These are phyloP conservation scores for Suillus bovinus DNA, from an alignment of 768 basidiomycete species.

Conservation along the genomic window DNA sequence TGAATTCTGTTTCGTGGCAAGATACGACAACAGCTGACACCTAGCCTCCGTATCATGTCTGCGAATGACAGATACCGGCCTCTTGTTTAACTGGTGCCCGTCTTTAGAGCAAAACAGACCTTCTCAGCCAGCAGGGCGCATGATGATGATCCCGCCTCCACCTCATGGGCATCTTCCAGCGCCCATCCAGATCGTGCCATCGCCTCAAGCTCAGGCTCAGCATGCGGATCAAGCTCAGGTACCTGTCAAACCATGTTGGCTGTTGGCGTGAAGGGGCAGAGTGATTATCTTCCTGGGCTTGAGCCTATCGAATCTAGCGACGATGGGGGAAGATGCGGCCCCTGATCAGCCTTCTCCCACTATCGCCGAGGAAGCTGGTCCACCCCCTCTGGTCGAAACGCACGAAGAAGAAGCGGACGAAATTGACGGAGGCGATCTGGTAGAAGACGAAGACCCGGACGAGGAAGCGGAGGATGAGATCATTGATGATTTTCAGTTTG, in stretches of 20 bases:
- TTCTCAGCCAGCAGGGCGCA: background rate
- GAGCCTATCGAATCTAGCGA: slow-evolving; percentile 4
- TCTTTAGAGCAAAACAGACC: slow-evolving; percentile 8
- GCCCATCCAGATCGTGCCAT: background rate
- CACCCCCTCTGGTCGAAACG: background rate
- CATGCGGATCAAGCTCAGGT: background rate
- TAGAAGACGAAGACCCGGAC: too few species aligned
- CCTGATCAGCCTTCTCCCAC: background rate
- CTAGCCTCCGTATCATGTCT: slow-evolving; percentile 46
- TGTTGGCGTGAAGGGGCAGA: background rate
- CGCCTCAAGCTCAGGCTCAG: background rate
- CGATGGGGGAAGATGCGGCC: background rate
- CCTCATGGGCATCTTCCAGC: background rate
- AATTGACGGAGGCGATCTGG: background rate
- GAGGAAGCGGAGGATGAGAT: slow-evolving; percentile 13
- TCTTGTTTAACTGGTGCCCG: slow-evolving; percentile 51
- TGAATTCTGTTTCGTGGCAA: too few species aligned
- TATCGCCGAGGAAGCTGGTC: background rate
- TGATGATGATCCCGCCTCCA: background rate
- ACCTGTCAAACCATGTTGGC: background rate
- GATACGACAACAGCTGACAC: slow-evolving; percentile 17
- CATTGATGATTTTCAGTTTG: slow-evolving; percentile 9
- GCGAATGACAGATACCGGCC: slow-evolving; percentile 53
- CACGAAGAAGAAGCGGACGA: slow-evolving; percentile 9
- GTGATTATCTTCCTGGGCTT: background rate